Base-by-base conservation (phyloP, 129 eudicot genomes). In the Centaurea solstitialis region DNA sequence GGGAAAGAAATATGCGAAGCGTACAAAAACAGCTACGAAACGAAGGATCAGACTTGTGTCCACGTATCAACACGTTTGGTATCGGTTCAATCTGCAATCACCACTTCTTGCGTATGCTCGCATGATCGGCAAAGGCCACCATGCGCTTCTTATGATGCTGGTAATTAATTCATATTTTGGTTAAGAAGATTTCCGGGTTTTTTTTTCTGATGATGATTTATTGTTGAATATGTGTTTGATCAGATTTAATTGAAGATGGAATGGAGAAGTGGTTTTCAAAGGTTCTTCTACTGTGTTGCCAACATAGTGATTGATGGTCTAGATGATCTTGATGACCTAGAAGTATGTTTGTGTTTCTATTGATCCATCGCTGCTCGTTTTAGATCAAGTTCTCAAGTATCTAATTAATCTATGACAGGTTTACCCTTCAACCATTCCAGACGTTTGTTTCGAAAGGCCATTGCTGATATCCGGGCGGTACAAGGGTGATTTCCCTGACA, bases 11-110 rank as follows among this genome's bases (percentile, higher is more conserved):
- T 94, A 24, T 94, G 97, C 77, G 84, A 90, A 30, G 80, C 59
- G 23, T 88, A 78, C 80, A 84, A 79, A 84, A 70, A 65, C 89
- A 80, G 61, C 20, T 83, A 50, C 45, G 73, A 74, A 84, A 82
- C 72, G 78, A 80, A 79, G 85, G 81, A 79, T 80, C 92, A 23
- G 86, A 71, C 43, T 13, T 82, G 35, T 40, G 80, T 69, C 96
- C 98, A 6, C 93, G 96, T 66, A 86, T 94, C 74, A 84, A 87
- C 84, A 94, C 97, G 22, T 87, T 92, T 74, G 98, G 98, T 68
- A 94, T 92, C 82, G 98, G 98, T 68, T 77, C 87, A 78, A 92
- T 83, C 79, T 94, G 98, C 73, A 94, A 94, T 50, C 97, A 94
- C 83, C 89, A 94, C 80, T 94, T 94, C 79, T 85, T 94, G 68